These are phyloP conservation scores for Kockovaella imperatae DNA, from an alignment of 768 basidiomycete genomes.

Conservation along the genomic window DNA sequence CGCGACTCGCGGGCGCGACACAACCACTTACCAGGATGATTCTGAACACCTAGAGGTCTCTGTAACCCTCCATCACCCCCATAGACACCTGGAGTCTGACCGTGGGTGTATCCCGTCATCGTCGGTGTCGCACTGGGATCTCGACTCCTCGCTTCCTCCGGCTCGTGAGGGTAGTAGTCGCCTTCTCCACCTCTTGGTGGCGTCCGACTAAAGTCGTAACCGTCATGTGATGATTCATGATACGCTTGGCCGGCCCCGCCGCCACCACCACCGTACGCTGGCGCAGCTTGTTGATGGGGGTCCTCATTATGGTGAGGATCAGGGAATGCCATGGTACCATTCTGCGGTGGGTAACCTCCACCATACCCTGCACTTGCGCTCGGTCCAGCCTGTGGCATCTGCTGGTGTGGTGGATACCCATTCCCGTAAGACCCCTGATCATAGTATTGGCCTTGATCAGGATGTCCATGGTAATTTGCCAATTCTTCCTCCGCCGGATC, in stretches of 20 bases:
- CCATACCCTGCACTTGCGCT: too few species aligned
- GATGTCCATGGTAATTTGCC: too few species aligned
- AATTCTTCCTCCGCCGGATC: too few species aligned
- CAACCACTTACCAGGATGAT: constrained; percentile 7
- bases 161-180: too few species aligned
- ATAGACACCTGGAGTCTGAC: not conserved
- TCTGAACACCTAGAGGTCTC: constrained; percentile 5
- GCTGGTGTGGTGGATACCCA: too few species aligned
- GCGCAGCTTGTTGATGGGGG: too few species aligned
- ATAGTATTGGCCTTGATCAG: not conserved
- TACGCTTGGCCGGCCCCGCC: not conserved
- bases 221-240: not conserved
- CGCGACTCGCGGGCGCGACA: not conserved
- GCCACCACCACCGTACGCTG: not conserved
- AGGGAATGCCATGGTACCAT: too few species aligned
- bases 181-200: too few species aligned
- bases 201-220: too few species aligned
- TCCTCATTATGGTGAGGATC: too few species aligned
- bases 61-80: not conserved
- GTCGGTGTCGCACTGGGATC: not conserved
- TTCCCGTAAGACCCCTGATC: not conserved
- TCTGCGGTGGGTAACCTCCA: too few species aligned
- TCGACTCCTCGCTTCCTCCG: not conserved
- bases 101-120: not conserved
- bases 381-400: too few species aligned